phyloP scores from a whole-genome alignment of 129 eudicot species.

The Cynara cardunculus region DNA sequence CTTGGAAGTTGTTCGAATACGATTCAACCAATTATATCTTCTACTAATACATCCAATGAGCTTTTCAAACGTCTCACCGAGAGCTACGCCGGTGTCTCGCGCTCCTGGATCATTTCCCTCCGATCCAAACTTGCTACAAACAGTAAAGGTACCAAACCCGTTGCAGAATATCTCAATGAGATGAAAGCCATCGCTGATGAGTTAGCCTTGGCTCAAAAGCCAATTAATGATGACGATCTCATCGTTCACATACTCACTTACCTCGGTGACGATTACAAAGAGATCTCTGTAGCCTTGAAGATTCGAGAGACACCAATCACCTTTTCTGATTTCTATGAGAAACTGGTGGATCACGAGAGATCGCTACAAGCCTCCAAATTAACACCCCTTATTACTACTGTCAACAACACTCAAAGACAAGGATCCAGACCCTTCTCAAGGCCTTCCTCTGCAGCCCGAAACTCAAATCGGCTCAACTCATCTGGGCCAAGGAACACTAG shows the following conservation, averaged over 20 bases:
- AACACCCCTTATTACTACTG: too few species aligned
- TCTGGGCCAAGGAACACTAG: too few species aligned
- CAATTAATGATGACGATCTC: neutral
- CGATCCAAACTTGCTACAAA: neutral
- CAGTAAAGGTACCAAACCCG: neutral
- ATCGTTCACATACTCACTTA: neutral
- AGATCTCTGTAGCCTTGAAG: too few species aligned
- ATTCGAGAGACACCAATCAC: too few species aligned
- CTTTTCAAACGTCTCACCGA: neutral
- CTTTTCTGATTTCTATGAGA: too few species aligned
- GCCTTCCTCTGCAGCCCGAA: too few species aligned
- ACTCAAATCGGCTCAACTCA: too few species aligned
- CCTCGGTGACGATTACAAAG: neutral
- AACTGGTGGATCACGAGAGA: too few species aligned
- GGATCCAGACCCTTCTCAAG: too few species aligned
- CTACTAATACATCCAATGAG: too few species aligned
- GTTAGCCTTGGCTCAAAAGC: neutral
- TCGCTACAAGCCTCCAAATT: too few species aligned
- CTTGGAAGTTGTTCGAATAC: neutral
- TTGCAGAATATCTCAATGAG: neutral
- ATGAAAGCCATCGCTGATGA: neutral
- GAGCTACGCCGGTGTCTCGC: neutral
- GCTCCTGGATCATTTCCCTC: neutral
- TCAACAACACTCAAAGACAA: too few species aligned
- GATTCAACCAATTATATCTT: neutral